These are phyloP conservation scores for Elaeagnus macrophylla DNA, from an alignment of 306 rosid genomes.

Conservation along the genomic window DNA sequence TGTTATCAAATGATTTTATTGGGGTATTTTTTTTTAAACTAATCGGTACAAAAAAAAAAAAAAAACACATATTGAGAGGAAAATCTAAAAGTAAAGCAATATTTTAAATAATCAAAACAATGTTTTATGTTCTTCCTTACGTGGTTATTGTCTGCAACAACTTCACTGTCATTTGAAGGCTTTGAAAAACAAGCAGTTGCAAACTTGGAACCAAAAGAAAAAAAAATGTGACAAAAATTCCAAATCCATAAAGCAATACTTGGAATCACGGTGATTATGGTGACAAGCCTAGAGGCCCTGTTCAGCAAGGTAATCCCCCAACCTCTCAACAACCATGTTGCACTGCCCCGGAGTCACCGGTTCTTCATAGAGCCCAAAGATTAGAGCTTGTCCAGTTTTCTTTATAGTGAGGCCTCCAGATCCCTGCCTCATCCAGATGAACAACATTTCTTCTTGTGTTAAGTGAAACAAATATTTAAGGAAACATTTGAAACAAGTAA, in stretches of 20 bases:
- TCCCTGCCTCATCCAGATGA: constrained; percentile 37
- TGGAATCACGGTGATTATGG: constrained; percentile 5
- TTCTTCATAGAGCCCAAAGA: too few species aligned
- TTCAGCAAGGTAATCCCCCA: constrained; percentile 84
- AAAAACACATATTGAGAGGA: constrained; percentile 5
- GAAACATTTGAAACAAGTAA: too few species aligned
- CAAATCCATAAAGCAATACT: constrained; percentile 2
- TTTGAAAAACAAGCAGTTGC: constrained; percentile 29
- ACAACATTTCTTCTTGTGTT: background rate
- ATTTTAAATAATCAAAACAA: constrained; percentile 24
- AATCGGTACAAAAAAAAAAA: too few species aligned
- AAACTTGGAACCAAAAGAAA: constrained; percentile 21
- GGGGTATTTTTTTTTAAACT: too few species aligned
- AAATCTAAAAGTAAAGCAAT: constrained; percentile 8
- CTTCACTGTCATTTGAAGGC: constrained; percentile 40
- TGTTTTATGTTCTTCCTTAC: constrained; percentile 26
- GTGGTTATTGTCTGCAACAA: constrained; percentile 43
- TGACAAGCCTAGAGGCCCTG: constrained; percentile 72
- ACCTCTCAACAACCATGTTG: constrained; percentile 96
- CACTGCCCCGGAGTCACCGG: constrained; percentile 23
- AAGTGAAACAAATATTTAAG: too few species aligned
- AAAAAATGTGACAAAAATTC: constrained; percentile 7
- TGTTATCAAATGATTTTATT: too few species aligned
- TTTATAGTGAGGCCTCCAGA: constrained; percentile 52
- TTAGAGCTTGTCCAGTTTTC: too few species aligned